Conservation (phyloP, 345 rosid genomes). For the Bretschneidera sinensis region DNA sequence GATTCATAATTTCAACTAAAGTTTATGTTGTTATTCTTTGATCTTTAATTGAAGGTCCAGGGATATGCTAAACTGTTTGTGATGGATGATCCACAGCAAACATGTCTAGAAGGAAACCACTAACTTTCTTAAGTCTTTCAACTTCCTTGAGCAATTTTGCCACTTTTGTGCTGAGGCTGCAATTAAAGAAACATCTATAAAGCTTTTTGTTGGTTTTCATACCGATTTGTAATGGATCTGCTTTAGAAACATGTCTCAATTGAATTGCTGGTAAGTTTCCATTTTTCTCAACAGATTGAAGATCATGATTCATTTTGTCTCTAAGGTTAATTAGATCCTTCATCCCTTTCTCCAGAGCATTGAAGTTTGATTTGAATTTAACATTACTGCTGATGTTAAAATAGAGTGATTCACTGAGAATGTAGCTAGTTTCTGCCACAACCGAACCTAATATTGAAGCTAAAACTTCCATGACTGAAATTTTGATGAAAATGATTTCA, state of each 20-base stretch:
- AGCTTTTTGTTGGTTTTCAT: no score
- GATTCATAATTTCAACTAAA: conserved; percentile 14
- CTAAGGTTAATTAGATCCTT: conserved; percentile 9
- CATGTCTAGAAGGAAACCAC: conserved; percentile 18
- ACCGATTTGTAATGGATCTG: no score
- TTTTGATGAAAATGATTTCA: conserved; percentile 14
- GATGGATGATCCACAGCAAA: conserved; percentile 12
- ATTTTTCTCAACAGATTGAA: conserved; percentile 20
- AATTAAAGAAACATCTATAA: conserved; percentile 18
- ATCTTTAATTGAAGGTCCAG: conserved; percentile 30
- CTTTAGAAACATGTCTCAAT: no score
- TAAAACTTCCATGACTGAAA: conserved; percentile 20
- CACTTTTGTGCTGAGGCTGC: conserved; percentile 15
- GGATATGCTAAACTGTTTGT: conserved; percentile 22
- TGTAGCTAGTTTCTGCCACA: conserved; percentile 19
- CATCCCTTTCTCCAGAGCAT: conserved; percentile 16
- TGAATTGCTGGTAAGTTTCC: conserved; percentile 15
- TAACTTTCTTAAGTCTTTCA: conserved; percentile 14
- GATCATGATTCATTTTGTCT: conserved; percentile 13
- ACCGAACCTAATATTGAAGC: conserved; percentile 19
- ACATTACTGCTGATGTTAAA: conserved; percentile 9
- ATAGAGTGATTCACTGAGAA: conserved; percentile 23
- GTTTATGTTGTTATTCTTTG: conserved; percentile 28
- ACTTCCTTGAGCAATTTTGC: conserved; percentile 18
- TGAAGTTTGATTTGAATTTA: conserved; percentile 26